phyloP scores from a whole-genome alignment of 2,329 filamentous ascomycete species.

The Trichoderma oligosporum region DNA sequence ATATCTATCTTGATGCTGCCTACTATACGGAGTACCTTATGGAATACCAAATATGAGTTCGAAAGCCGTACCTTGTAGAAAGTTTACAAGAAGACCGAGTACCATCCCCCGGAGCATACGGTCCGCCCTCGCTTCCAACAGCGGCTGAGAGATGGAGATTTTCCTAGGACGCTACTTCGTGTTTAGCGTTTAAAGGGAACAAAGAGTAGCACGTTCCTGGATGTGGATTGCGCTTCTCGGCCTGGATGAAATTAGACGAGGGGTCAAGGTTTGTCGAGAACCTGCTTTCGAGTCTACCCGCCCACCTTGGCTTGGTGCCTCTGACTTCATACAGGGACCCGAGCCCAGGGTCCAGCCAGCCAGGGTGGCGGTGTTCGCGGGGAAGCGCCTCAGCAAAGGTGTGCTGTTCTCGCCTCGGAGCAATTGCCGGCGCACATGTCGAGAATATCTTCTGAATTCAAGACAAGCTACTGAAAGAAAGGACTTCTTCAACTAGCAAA shows the following conservation, averaged over 20 bases:
- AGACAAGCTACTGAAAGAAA: background rate
- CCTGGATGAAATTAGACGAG: conserved; percentile 1
- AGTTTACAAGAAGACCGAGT: background rate
- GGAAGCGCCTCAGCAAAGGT: conserved; percentile 7
- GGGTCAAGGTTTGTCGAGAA: conserved; percentile 18
- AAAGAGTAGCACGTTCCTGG: conserved; percentile 12
- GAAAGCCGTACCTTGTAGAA: background rate
- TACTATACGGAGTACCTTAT: too few species aligned
- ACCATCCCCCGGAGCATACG: background rate
- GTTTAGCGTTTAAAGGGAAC: too few species aligned
- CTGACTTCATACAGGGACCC: conserved; percentile 17
- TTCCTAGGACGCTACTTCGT: too few species aligned
- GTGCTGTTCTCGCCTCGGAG: conserved; percentile 3
- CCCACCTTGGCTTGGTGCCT: conserved; percentile 10
- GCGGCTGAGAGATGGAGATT: background rate
- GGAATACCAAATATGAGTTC: background rate
- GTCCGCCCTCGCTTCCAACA: background rate
- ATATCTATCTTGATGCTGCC: too few species aligned
- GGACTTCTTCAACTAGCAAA: background rate
- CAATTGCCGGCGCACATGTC: background rate
- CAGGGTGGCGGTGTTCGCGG: conserved; percentile 18
- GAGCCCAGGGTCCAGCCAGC: conserved; percentile 15
- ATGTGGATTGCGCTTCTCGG: conserved; percentile 4
- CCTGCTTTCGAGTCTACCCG: conserved; percentile 8
- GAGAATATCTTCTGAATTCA: background rate